These are phyloP conservation scores for Cyclotella sp. DNA, from an alignment of 108 stramenopile genomes.

Conservation along the genomic window DNA sequence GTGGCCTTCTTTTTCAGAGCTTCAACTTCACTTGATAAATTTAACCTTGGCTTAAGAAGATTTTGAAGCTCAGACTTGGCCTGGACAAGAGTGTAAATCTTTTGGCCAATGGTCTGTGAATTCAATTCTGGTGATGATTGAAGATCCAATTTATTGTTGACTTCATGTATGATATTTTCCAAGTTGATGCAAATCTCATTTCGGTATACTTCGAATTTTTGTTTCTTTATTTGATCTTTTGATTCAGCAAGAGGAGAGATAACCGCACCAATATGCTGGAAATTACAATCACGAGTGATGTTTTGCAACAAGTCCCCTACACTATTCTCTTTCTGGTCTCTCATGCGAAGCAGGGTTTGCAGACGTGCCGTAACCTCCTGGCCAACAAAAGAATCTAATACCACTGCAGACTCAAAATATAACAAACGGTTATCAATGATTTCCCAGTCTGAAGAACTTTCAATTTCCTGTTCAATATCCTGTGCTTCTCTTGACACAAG, in stretches of 20 bases:
- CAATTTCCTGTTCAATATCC: constrained; percentile 42
- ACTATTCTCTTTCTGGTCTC: constrained; percentile 52
- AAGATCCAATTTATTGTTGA: constrained; percentile 13
- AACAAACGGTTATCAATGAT: constrained; percentile 42
- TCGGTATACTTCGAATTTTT: constrained; percentile 41
- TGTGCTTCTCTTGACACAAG: constrained; percentile 39
- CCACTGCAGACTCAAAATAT: constrained; percentile 36
- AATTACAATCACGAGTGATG: constrained; percentile 54
- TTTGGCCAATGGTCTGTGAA: constrained; percentile 26
- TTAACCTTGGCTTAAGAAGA: constrained; percentile 13
- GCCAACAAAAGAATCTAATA: constrained; percentile 46
- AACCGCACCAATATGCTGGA: constrained; percentile 50
- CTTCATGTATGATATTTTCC: constrained; percentile 7
- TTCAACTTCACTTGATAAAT: constrained; percentile 20
- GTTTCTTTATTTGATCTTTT: constrained; percentile 57
- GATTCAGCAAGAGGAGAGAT: constrained; percentile 49
- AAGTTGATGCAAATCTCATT: constrained; percentile 31
- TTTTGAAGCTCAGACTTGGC: constrained; percentile 41
- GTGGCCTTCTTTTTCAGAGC: constrained; percentile 9
- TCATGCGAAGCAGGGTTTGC: constrained; percentile 39
- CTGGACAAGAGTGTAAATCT: constrained; percentile 32
- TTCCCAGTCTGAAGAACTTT: constrained; percentile 57
- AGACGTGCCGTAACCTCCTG: constrained; percentile 43
- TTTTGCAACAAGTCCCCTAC: constrained; percentile 47
- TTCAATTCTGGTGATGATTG: constrained; percentile 14